Base-by-base conservation (phyloP, 192 early-diverging fungal genomes). In the Backusella tuberculispora region DNA sequence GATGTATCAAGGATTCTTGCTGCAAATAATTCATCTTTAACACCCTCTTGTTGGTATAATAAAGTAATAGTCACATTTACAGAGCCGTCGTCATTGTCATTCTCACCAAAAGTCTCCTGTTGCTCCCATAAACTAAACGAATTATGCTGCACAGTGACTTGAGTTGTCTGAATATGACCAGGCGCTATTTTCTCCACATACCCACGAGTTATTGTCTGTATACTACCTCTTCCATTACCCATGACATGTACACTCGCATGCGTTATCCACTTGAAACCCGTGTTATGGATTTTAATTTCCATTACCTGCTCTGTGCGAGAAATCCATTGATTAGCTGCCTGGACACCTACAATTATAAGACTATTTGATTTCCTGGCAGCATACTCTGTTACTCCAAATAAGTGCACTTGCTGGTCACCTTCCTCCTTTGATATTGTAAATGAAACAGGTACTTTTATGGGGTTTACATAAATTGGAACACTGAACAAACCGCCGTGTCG, bases 161-260 rank as follows among this genome's bases (percentile, higher is more conserved):
- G 37, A 41, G 40, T 21, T 1, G 65, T 66, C 29, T 66, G 65
- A 42, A 66, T 66, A 42, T 66, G 65, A 42, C 65, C 65, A 37
- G 65, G 65, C n/a, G 65, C 65, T 26, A 60, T 60, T 60, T 12
- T 13, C 24, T 2, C 21, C 21, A 60, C 53, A 60, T 60, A 60
- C 7, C 53, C 53, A 26, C 53, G 53, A 60, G 53, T 60, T 12
- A 60, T 26, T 14, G 53, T 60, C 21, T 26, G 21, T 60, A 26
- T 60, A 60, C 53, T 60, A 60, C 21, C 10, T 24, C 21, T 60
- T 60, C 53, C 21, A 60, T 26, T 19, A 26, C 53, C 53, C 53
- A 60, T 60, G 21, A 60, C 9, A 60, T 60, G 53, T 19, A 60
- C 53, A 13, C 53, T 60, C 21, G 53, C 21, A 60, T 60, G 0